phyloP scores from a whole-genome alignment of 345 rosid species.

The Euphorbia tirucalli region DNA sequence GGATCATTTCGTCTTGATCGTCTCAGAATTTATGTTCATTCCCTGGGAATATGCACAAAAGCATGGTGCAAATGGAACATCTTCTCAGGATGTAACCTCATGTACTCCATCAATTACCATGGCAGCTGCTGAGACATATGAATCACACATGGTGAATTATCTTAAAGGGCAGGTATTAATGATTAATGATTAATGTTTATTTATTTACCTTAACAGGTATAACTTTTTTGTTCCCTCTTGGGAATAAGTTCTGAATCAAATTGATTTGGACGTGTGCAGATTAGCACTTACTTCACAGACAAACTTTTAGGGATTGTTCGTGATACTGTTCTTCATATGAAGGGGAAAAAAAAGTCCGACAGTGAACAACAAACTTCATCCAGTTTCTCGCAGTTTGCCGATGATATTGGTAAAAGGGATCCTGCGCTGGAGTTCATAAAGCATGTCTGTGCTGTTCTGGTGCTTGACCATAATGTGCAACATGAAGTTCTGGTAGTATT shows the following conservation, averaged over 20 bases:
- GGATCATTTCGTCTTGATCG: conserved; percentile 76
- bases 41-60: conserved; percentile 82
- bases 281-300: conserved; percentile 59
- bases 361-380: conserved; percentile 24
- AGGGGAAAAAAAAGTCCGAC: conserved; percentile 42
- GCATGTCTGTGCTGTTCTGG: conserved; percentile 73
- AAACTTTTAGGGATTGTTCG: conserved; percentile 65
- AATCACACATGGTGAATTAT: conserved; percentile 56
- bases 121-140: conserved; percentile 61
- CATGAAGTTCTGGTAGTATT: conserved; percentile 77
- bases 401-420: conserved; percentile 42
- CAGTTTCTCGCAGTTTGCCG: conserved; percentile 26
- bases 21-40: conserved; percentile 78
- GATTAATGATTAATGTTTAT: too few species aligned
- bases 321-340: conserved; percentile 57
- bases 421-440: conserved; percentile 78
- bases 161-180: conserved; percentile 65
- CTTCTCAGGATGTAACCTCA: conserved; percentile 42
- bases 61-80: conserved; percentile 41
- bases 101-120: conserved; percentile 69
- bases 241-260: conserved; percentile 3
- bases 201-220: conserved; percentile 5
- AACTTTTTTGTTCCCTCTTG: conserved; percentile 14
- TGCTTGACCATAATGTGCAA: conserved; percentile 77
- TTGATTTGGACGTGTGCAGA: conserved; percentile 39